These are phyloP conservation scores for Ciborinia camelliae DNA, from an alignment of 2,329 filamentous ascomycete genomes.

Conservation along the genomic window DNA sequence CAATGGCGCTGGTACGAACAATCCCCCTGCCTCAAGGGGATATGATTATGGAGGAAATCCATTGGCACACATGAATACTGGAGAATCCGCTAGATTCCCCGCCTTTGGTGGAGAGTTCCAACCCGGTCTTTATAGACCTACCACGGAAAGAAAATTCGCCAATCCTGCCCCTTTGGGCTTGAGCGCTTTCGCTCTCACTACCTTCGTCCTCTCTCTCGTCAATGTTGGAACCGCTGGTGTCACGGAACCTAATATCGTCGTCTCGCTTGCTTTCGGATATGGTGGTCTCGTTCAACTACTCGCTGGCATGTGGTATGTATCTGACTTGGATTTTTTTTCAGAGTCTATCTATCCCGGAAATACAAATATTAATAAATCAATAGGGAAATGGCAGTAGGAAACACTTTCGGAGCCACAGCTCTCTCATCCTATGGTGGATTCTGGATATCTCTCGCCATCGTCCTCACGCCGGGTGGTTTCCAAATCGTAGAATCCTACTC, in stretches of 20 bases:
- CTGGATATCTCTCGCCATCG: conserved; percentile 57
- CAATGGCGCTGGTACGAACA: conserved; percentile 17
- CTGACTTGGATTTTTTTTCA: not conserved
- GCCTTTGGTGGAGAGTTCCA: conserved; percentile 59
- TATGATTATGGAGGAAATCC: conserved; percentile 42
- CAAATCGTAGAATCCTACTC: conserved; percentile 43
- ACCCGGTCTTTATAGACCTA: conserved; percentile 54
- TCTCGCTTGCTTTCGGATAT: conserved; percentile 57
- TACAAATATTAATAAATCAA: not conserved
- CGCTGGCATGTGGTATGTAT: conserved; percentile 57
- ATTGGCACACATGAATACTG: conserved; percentile 47
- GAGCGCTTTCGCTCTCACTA: conserved; percentile 59
- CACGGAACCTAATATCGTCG: conserved; percentile 49
- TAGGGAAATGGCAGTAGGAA: conserved; percentile 61
- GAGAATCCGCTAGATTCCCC: conserved; percentile 43
- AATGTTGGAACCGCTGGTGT: conserved; percentile 52
- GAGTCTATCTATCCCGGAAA: not conserved
- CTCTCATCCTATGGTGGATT: conserved; percentile 61
- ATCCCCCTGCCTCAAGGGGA: conserved; percentile 2
- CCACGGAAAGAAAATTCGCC: conserved; percentile 51
- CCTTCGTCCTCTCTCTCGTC: conserved; percentile 57
- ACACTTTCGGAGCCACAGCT: conserved; percentile 62
- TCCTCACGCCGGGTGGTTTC: conserved; percentile 57
- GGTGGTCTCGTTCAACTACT: conserved; percentile 66
- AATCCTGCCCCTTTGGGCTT: conserved; percentile 60